Evolutionary conservation across 2,329 filamentous ascomycete species (phyloP).

Genomic region (Penicillium brevicompactum): DNA sequence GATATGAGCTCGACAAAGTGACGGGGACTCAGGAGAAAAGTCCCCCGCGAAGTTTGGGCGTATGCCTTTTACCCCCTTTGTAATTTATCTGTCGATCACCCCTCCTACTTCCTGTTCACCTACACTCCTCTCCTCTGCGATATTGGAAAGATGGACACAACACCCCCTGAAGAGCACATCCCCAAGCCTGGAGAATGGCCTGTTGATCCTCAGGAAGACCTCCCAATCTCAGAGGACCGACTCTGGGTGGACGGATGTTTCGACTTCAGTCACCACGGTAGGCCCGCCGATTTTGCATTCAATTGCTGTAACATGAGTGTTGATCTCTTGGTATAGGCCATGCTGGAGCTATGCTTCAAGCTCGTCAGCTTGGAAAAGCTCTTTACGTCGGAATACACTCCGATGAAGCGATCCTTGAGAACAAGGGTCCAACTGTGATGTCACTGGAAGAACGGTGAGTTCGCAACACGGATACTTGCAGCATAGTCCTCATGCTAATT

Average conservation of each 20-base stretch:
- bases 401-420: conserved; percentile 90
- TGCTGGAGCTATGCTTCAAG: conserved; percentile 95
- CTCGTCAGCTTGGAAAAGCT: conserved; percentile 84
- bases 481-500: neutral
- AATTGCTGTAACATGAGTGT: conserved; percentile 10
- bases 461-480: neutral
- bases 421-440: conserved; percentile 99
- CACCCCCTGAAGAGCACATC: conserved; percentile 39
- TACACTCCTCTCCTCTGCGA: neutral
- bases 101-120: neutral
- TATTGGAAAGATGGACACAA: conserved; percentile 13
- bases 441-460: conserved; percentile 77
- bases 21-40: conserved; percentile 3
- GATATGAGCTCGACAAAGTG: neutral
- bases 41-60: conserved; percentile 6
- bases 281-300: conserved; percentile 19
- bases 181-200: conserved; percentile 63
- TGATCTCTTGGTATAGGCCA: conserved; percentile 63
- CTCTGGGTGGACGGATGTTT: conserved; percentile 99
- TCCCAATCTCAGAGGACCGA: conserved; percentile 64
- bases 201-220: conserved; percentile 64
- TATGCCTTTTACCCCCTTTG: neutral
- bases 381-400: conserved; percentile 93
- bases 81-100: conserved; percentile 12
- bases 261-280: conserved; percentile 97